These are phyloP conservation scores for Diaporthe humulicola DNA, from an alignment of 2,329 filamentous ascomycete genomes.

Conservation along the genomic window DNA sequence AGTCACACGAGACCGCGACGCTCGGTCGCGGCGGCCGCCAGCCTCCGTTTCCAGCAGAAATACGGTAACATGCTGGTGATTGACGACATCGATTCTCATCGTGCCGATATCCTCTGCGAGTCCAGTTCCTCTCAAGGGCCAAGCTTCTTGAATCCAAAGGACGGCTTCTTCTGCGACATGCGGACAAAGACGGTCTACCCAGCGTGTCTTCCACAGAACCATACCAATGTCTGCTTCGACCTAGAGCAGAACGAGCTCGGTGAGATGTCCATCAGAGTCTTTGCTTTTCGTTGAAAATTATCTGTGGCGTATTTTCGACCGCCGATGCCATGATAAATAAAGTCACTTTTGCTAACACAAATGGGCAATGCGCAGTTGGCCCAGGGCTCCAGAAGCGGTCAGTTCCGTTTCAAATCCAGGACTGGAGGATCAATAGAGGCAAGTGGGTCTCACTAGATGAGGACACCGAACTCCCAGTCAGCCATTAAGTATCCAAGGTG, in stretches of 20 bases:
- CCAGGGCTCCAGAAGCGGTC: background rate
- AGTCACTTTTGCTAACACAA: background rate
- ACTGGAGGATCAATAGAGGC: background rate
- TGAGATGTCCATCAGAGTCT: background rate
- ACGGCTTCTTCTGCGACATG: slow-evolving; percentile 4
- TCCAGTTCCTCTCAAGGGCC: background rate
- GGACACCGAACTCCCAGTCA: too few relatives aligned
- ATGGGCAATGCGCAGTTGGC: background rate
- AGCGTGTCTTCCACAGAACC: background rate
- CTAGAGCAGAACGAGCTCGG: background rate
- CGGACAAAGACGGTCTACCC: background rate
- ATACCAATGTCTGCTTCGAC: background rate
- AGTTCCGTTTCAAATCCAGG: background rate
- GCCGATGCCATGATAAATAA: background rate
- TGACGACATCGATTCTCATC: background rate
- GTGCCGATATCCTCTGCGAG: background rate
- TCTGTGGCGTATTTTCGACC: background rate
- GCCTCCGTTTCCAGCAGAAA: background rate
- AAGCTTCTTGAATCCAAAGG: background rate
- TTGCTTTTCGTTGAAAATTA: background rate
- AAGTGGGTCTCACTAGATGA: too few relatives aligned
- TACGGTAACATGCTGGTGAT: background rate
- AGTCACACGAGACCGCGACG: background rate
- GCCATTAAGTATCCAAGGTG: too few relatives aligned
- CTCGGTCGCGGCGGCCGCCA: background rate